Percentiles rank a stretch among this genome's conserved stretches.
phyloP scores from a whole-genome alignment of 139 green algal species.

The Chlorella sp. region DNA sequence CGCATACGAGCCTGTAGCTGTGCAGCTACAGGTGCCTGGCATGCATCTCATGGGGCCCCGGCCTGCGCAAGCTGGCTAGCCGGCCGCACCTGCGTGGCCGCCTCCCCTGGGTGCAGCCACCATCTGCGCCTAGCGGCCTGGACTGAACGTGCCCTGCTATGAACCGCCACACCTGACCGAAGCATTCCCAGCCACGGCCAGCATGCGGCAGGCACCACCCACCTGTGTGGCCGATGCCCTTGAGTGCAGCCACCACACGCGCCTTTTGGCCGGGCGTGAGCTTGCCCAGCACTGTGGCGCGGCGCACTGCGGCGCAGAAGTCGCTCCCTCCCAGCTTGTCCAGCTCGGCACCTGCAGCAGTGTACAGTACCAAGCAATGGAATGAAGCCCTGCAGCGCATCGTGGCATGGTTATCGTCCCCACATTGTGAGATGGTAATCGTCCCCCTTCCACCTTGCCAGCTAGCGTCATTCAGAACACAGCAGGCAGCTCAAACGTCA shows the following conservation, averaged over 20 bases:
- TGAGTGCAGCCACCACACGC: conserved; percentile 26
- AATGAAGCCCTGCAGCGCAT: too few relatives aligned
- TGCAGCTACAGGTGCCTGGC: neutral
- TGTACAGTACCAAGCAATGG: too few relatives aligned
- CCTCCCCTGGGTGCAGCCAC: neutral
- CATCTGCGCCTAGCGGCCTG: too few relatives aligned
- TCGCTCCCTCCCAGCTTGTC: neutral
- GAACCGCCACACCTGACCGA: too few relatives aligned
- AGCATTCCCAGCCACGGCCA: too few relatives aligned
- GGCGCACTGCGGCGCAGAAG: neutral
- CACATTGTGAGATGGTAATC: too few relatives aligned
- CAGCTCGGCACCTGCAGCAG: conserved; percentile 3
- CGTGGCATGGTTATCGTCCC: too few relatives aligned
- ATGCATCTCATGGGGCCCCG: neutral
- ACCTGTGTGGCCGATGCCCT: conserved; percentile 2
- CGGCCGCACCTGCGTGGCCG: neutral
- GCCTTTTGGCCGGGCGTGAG: conserved; percentile 44
- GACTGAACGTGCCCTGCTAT: too few relatives aligned
- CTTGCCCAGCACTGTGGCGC: conserved; percentile 6
- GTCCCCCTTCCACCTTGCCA: neutral
- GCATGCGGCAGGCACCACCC: neutral
- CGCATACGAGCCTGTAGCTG: neutral
- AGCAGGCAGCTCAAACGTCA: neutral
- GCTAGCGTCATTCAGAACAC: neutral
- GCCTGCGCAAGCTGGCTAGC: neutral